Percentiles rank a stretch among this genome's conserved stretches.
Conservation (phyloP, 495 filamentous ascomycete species). For the Daldinia loculata region DNA sequence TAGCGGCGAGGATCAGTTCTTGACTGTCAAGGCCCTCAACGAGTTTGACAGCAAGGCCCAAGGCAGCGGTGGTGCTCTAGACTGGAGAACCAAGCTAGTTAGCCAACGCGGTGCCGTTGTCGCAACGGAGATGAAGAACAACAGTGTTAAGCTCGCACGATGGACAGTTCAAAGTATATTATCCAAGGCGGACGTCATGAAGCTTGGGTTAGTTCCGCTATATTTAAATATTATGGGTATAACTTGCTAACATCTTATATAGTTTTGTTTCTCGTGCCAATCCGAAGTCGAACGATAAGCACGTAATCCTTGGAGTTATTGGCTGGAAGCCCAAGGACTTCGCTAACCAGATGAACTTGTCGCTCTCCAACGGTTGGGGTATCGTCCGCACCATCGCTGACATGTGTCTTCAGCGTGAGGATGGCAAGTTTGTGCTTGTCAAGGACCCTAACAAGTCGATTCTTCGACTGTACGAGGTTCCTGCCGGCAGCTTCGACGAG, state of each 20-base stretch:
- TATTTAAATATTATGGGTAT: neutral
- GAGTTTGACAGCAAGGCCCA: slow-evolving; percentile 98
- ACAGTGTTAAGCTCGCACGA: slow-evolving; percentile 94
- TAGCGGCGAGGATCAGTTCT: slow-evolving; percentile 84
- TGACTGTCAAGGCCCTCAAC: slow-evolving; percentile 95
- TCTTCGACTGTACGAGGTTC: slow-evolving; percentile 91
- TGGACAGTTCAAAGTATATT: slow-evolving; percentile 97
- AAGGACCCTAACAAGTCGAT: slow-evolving; percentile 97
- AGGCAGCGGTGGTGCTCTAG: slow-evolving; percentile 89
- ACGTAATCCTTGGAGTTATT: slow-evolving; percentile 93
- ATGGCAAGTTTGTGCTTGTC: slow-evolving; percentile 75
- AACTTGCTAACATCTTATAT: slow-evolving; percentile 38
- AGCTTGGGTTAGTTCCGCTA: slow-evolving; percentile 75
- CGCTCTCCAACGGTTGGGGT: slow-evolving; percentile 96
- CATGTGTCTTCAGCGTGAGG: slow-evolving; percentile 77
- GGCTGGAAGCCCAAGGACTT: slow-evolving; percentile 98
- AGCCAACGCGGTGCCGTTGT: slow-evolving; percentile 95
- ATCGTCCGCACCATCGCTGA: slow-evolving; percentile 97
- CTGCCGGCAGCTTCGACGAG: slow-evolving; percentile 81
- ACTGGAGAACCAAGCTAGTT: slow-evolving; percentile 94
- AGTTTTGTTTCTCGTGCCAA: slow-evolving; percentile 94
- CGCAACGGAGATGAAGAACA: slow-evolving; percentile 99
- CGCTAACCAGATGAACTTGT: slow-evolving; percentile 96
- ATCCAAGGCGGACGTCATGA: slow-evolving; percentile 95
- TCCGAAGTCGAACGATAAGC: slow-evolving; percentile 86